phyloP scores from a whole-genome alignment of 768 basidiomycete genomes.

The Pulveroboletus sp. region DNA sequence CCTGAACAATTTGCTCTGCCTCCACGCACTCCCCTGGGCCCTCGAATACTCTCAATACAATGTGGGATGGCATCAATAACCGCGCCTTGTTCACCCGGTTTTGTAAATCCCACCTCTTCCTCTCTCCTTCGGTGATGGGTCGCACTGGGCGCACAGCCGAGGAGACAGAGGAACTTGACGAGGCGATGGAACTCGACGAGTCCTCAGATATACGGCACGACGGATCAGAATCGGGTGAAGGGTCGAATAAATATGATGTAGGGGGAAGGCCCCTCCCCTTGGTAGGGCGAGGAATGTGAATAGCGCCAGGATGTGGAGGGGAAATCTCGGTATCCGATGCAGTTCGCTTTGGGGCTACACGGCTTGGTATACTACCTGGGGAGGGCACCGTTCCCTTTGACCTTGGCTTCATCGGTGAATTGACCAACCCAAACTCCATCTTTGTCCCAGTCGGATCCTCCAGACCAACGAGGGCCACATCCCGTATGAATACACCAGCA shows the following conservation, averaged over 20 bases:
- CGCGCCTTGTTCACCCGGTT: constrained; percentile 61
- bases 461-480: constrained; percentile 50
- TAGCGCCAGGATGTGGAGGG: constrained; percentile 3
- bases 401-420: constrained; percentile 3
- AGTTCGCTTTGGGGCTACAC: constrained; percentile 13
- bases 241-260: constrained; percentile 9
- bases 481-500: constrained; percentile 79
- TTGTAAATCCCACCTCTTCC: constrained; percentile 58
- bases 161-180: constrained; percentile 19
- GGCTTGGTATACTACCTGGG: not conserved
- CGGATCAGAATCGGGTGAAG: constrained; percentile 8
- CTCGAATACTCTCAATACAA: constrained; percentile 65
- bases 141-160: constrained; percentile 12
- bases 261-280: constrained; percentile 14
- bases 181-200: constrained; percentile 22
- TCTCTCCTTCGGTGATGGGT: constrained; percentile 50
- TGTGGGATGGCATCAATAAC: constrained; percentile 51
- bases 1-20: constrained; percentile 41
- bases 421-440: not conserved
- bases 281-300: constrained; percentile 13
- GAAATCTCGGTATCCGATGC: constrained; percentile 19
- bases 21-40: constrained; percentile 70
- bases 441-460: constrained; percentile 62
- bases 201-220: constrained; percentile 22
- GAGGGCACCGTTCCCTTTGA: constrained; percentile 9